Percentiles rank a stretch among this genome's conserved stretches.
Evolutionary conservation across 2,329 filamentous ascomycete genomes (phyloP).

Genomic region (Monosporascus sp.): DNA sequence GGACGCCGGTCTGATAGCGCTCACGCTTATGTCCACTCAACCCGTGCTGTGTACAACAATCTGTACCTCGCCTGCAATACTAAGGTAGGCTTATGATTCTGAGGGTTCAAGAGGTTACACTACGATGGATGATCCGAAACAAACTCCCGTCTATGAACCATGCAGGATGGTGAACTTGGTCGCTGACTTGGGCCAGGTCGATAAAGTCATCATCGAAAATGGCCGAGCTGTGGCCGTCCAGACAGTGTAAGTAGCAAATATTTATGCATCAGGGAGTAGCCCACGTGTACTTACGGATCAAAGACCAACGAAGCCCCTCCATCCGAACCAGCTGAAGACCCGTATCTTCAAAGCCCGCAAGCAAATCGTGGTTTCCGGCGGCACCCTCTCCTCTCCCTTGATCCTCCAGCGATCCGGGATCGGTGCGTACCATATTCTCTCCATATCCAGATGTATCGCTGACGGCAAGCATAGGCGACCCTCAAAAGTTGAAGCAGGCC

Average conservation of each 20-base stretch:
- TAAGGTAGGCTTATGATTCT: conserved; percentile 43
- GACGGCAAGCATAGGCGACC: conserved; percentile 40
- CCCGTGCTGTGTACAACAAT: conserved; percentile 63
- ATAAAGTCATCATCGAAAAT: conserved; percentile 69
- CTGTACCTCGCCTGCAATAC: conserved; percentile 69
- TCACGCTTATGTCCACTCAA: conserved; percentile 73
- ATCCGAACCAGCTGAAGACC: conserved; percentile 44
- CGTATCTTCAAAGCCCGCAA: conserved; percentile 62
- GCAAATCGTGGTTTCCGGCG: conserved; percentile 68
- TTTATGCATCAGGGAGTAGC: background rate
- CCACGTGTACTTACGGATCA: conserved; percentile 5
- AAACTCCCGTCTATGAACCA: too few species aligned
- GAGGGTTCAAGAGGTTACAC: too few species aligned
- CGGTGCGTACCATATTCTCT: conserved; percentile 26
- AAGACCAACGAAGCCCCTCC: conserved; percentile 59
- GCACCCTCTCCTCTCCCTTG: conserved; percentile 67
- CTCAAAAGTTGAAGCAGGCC: conserved; percentile 62
- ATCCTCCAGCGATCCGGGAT: conserved; percentile 73
- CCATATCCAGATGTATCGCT: background rate
- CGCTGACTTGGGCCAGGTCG: conserved; percentile 19
- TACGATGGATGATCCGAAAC: too few species aligned
- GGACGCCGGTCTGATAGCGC: conserved; percentile 72
- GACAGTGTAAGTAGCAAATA: conserved; percentile 43
- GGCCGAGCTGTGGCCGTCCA: conserved; percentile 66
- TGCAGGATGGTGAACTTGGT: background rate